A percentile compares a stretch with the other conserved stretches of the same genome.
Evolutionary conservation across 2,329 filamentous ascomycete genomes (phyloP).

Genomic region (Xylaria digitata): DNA sequence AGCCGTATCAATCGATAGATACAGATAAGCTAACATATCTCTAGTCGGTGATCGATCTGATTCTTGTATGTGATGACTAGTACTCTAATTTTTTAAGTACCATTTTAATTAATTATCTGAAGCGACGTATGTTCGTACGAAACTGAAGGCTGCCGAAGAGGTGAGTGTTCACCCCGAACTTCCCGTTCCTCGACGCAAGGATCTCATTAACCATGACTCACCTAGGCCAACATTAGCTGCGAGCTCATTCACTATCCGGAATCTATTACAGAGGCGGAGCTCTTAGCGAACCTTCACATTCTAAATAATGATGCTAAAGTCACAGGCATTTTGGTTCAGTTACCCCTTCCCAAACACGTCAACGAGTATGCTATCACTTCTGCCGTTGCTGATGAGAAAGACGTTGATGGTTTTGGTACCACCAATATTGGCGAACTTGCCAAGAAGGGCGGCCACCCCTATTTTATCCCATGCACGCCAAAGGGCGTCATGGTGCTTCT

Average conservation of each 20-base stretch:
- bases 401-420: conserved; percentile 96
- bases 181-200: neutral
- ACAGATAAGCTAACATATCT: conserved; percentile 31
- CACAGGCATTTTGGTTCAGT: conserved; percentile 92
- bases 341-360: conserved; percentile 89
- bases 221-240: conserved; percentile 89
- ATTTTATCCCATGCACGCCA: conserved; percentile 94
- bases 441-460: conserved; percentile 89
- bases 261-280: conserved; percentile 82
- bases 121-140: conserved; percentile 99
- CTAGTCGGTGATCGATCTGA: conserved; percentile 92
- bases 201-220: conserved; percentile 40
- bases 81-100: conserved; percentile 33
- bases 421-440: conserved; percentile 96
- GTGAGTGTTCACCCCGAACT: conserved; percentile 58
- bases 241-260: conserved; percentile 86
- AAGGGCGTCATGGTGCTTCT: conserved; percentile 97
- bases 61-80: conserved; percentile 72
- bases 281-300: conserved; percentile 81
- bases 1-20: conserved; percentile 30
- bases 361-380: conserved; percentile 92
- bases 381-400: conserved; percentile 90
- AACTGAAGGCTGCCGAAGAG: conserved; percentile 95
- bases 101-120: conserved; percentile 48
- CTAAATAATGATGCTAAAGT: conserved; percentile 89